Evolutionary conservation across 305 asterid genomes (phyloP).

Genomic region (Fraxinus baroniana): DNA sequence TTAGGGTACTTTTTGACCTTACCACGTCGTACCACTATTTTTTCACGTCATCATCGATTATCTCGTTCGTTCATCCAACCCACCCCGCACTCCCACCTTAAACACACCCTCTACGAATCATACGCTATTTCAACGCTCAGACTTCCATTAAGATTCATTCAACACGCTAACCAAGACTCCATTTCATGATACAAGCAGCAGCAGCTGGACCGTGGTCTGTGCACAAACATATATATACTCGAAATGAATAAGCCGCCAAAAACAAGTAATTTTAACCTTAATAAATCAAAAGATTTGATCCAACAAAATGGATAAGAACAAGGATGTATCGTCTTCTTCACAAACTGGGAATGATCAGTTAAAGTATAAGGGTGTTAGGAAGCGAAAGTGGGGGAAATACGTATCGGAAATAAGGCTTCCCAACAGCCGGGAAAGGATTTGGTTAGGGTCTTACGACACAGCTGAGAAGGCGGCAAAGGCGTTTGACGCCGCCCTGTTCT

Average conservation of each 20-base stretch:
- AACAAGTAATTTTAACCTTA: conserved; percentile 12
- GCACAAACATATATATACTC: conserved; percentile 6
- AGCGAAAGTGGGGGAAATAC: conserved; percentile 65
- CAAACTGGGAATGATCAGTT: not conserved
- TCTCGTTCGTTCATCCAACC: not conserved
- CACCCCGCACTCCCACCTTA: not conserved
- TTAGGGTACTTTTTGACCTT: conserved; percentile 5
- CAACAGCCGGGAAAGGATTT: conserved; percentile 61
- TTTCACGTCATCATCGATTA: conserved; percentile 13
- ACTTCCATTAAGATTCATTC: conserved; percentile 22
- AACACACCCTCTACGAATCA: not conserved
- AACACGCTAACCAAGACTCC: conserved; percentile 31
- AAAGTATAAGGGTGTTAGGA: conserved; percentile 52
- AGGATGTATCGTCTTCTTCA: conserved; percentile 5
- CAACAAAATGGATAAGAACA: conserved; percentile 22
- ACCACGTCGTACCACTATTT: conserved; percentile 20
- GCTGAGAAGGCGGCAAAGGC: conserved; percentile 63
- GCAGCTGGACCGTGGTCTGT: conserved; percentile 32
- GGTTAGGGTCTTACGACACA: conserved; percentile 67
- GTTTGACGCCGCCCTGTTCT: conserved; percentile 59
- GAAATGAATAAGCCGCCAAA: conserved; percentile 31
- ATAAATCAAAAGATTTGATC: not conserved
- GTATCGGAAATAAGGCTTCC: conserved; percentile 60
- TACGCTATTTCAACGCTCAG: conserved; percentile 34
- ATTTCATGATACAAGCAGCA: not conserved